Conservation (phyloP, 1,284 basidiomycete genomes). For the Sporisorium reilianum region DNA sequence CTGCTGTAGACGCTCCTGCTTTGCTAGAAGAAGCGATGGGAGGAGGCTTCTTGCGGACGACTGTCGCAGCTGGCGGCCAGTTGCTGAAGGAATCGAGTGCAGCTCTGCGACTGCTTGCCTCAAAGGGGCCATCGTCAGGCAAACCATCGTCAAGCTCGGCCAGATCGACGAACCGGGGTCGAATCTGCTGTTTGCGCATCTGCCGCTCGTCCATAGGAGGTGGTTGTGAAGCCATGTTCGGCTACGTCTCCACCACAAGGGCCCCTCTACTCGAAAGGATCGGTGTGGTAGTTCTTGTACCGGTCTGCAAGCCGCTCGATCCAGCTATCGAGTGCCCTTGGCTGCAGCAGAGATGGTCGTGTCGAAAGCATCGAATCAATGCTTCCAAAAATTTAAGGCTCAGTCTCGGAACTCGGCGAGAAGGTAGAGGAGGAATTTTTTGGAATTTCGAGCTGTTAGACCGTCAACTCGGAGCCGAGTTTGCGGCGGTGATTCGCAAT, state of each 20-base stretch:
- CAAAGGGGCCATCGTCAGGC: slow-evolving; percentile 3
- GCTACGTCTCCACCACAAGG: background rate
- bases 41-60: slow-evolving; percentile 47
- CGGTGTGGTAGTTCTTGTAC: too few relatives aligned
- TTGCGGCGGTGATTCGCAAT: slow-evolving; percentile 16
- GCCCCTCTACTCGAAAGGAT: background rate
- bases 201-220: slow-evolving; percentile 26
- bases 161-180: slow-evolving; percentile 56
- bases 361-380: background rate
- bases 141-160: slow-evolving; percentile 50
- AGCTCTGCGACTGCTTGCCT: slow-evolving; percentile 21
- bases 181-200: slow-evolving; percentile 53
- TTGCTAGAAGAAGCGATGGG: slow-evolving; percentile 31
- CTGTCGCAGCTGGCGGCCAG: slow-evolving; percentile 61
- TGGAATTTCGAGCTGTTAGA: slow-evolving; percentile 15
- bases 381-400: slow-evolving; percentile 16
- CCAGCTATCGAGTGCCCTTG: background rate
- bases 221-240: slow-evolving; percentile 26
- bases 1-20: background rate
- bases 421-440: slow-evolving; percentile 14
- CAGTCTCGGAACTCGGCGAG: slow-evolving; percentile 31
- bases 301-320: background rate
- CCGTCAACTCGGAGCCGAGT: slow-evolving; percentile 27
- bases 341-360: background rate
- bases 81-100: slow-evolving; percentile 36